phyloP scores from a whole-genome alignment of 306 rosid genomes.

The Lagenaria siceraria region DNA sequence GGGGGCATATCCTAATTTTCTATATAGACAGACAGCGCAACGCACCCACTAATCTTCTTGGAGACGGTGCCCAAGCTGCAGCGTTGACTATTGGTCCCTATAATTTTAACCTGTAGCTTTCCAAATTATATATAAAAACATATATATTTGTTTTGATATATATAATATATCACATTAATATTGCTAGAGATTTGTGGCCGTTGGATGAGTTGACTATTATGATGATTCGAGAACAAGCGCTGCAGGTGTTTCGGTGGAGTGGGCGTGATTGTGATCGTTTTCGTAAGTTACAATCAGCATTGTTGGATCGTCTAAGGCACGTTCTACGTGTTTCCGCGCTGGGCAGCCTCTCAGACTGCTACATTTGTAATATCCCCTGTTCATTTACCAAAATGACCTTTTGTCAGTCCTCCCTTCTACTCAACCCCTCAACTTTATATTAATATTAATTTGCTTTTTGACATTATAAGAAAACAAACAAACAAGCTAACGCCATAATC shows the following conservation, averaged over 20 bases:
- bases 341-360: constrained; percentile 71
- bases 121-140: neutral
- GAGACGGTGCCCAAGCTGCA: constrained; percentile 18
- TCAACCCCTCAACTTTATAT: neutral
- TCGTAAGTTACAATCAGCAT: constrained; percentile 82
- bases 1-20: constrained; percentile 9
- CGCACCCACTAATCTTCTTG: constrained; percentile 20
- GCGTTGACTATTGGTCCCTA: constrained; percentile 15
- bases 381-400: neutral
- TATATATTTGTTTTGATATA: neutral
- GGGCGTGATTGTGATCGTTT: constrained; percentile 64
- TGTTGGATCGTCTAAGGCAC: constrained; percentile 63
- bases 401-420: neutral
- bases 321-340: constrained; percentile 80
- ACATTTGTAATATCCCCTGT: constrained; percentile 80
- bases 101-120: constrained; percentile 1
- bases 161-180: neutral
- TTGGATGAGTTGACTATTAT: constrained; percentile 28
- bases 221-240: constrained; percentile 38
- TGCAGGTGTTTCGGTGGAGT: constrained; percentile 24
- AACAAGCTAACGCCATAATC: neutral
- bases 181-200: neutral
- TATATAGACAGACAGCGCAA: constrained; percentile 9
- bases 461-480: neutral
- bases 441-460: neutral